Base-by-base conservation (phyloP, 305 asterid genomes). In the Rubia occidens region DNA sequence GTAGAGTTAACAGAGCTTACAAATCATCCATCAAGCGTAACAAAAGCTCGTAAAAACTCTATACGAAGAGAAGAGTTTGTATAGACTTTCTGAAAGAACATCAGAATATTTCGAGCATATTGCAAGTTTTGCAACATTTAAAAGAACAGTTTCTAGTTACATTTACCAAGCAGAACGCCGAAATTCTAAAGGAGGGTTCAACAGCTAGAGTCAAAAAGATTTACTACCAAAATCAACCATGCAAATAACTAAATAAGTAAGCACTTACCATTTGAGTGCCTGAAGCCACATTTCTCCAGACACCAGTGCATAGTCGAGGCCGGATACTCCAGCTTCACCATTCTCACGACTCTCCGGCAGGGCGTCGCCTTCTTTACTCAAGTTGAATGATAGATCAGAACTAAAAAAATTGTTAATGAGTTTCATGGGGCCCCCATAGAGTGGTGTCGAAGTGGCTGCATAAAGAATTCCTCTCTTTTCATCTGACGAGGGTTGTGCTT, bases 281-380 rank as follows among this genome's bases (percentile, higher is more conserved):
- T 85, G 85, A 76, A 90, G 87, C 98, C 98, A 93, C 80, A 84
- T 79, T 49, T 87, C 91, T 18, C 91, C 89, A 0, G 95, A 89
- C 68, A 90, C 86, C 86, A 92, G 86, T n/a, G 96, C 97, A 81
- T 86, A 89, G 80, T 89, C 96, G 76, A 89, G 82, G 43, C 89
- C 85, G 53, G 90, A 86, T 77, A 84, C 75, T 71, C 90, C 95
- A 65, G 73, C 86, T 81, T 89, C 97, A 55, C 87, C 82, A 75
- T 81, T 88, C 72, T 73, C 89, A 61, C 77, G 77, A 69, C 76
- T 81, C 83, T 74, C 68, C 60, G 72, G 74, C 60, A 71, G 79
- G 6, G 80, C 55, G 63, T 84, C 87, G 51, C 87, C 90, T 66
- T 87, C 96, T 82, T 89, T 88, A 80, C 80, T 86, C 75, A 90